Base-by-base conservation (phyloP, 2,329 filamentous ascomycete species). In the Beauveria varroae region DNA sequence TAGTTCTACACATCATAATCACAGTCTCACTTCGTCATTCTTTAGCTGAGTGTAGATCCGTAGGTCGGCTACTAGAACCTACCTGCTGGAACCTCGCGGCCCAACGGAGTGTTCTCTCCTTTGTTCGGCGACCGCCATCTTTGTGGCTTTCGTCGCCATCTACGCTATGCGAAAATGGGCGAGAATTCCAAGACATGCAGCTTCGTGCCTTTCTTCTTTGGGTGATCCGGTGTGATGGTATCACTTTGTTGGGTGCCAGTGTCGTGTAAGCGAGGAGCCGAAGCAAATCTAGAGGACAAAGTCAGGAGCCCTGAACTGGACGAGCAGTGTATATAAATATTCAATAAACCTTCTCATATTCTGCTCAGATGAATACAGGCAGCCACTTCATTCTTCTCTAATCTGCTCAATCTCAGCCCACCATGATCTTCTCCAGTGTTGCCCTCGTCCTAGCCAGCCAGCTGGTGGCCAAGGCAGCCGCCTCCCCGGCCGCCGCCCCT, bases 61-160 rank as follows among this genome's bases (percentile, higher is more conserved):
- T 22, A 57, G 40, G 24, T 22, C 5, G 7, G 22, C 47, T 49
- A 10, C 4, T 10, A 12, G 14, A 22, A 28, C 22, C 30, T 51
- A n/a, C 43, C 18, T 8, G 30, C 55, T 18, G n/a, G 10, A 18
- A 10, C 14, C 30, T 41, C 34, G 10, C 16, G 8, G 3, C 34
- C 12, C 5, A 41, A 20, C 14, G 53, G 53, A 28, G 14, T 2
- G 2, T 7, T 24, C 24, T n/a, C 18, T 40, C 12, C 16, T 52
- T 59, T 40, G 10, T 24, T 26, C 6, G 34, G 12, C 18, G 18
- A 14, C 47, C 47, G 57, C 47, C 57, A 59, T 59, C 10, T 12
- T 44, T 9, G 57, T 59, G 57, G 47, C 57, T 41, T 59, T 59
- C 57, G 47, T 59, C 57, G 57, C 57, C 57, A 59, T 59, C 22